These are phyloP conservation scores for Debaryomyces subglobosus DNA, from an alignment of 1,139 yeast species.

Conservation along the genomic window DNA sequence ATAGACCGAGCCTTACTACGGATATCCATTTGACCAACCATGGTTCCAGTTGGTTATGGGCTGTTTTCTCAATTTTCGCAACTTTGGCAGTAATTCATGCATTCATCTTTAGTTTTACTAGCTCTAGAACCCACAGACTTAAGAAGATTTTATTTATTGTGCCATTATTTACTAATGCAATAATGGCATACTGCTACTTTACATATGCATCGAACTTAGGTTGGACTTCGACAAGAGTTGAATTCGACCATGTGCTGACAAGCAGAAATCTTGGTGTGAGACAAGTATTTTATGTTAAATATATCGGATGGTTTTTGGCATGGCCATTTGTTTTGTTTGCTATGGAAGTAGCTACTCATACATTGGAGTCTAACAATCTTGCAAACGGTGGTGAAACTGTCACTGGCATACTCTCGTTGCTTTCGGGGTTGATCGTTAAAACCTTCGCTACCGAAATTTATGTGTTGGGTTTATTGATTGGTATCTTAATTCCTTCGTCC, in stretches of 20 bases:
- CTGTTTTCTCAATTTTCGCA: slow-evolving; percentile 57
- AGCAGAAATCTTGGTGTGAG: slow-evolving; percentile 44
- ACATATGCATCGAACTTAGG: slow-evolving; percentile 72
- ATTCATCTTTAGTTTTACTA: slow-evolving; percentile 40
- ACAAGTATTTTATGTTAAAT: slow-evolving; percentile 68
- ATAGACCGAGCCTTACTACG: slow-evolving; percentile 42
- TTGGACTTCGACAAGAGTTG: slow-evolving; percentile 55
- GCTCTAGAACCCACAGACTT: slow-evolving; percentile 33
- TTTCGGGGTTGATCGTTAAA: slow-evolving; percentile 32
- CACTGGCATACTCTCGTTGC: slow-evolving; percentile 25
- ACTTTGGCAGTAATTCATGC: slow-evolving; percentile 46
- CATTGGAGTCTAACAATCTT: slow-evolving; percentile 24
- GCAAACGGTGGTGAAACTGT: slow-evolving; percentile 26
- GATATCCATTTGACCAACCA: slow-evolving; percentile 58
- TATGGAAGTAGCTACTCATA: slow-evolving; percentile 48
- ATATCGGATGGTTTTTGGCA: slow-evolving; percentile 67
- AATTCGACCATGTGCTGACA: slow-evolving; percentile 56
- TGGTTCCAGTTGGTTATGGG: slow-evolving; percentile 76
- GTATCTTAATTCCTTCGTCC: slow-evolving; percentile 53
- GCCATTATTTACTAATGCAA: slow-evolving; percentile 49
- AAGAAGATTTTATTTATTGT: slow-evolving; percentile 48
- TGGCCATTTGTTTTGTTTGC: slow-evolving; percentile 58
- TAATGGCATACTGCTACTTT: slow-evolving; percentile 56
- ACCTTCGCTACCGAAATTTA: slow-evolving; percentile 50
- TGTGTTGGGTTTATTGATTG: slow-evolving; percentile 58